Base-by-base conservation (phyloP, 345 rosid species). In the Dimocarpus longan region DNA sequence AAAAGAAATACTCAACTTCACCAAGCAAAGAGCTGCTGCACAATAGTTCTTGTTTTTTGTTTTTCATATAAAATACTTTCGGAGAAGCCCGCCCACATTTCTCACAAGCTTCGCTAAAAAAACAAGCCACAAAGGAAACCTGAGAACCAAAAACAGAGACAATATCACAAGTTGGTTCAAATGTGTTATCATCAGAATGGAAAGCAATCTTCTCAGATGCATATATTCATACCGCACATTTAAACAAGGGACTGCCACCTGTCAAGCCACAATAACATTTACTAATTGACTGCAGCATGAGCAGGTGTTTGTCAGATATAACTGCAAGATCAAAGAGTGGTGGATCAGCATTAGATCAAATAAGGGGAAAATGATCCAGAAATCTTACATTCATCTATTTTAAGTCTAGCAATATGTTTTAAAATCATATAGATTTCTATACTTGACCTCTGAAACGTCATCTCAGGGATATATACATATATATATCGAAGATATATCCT, bases 211-310 rank as follows among this genome's bases (percentile, higher is more conserved):
- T 40, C 32, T 8, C n/a, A 7, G 52, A 37, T 37, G 24, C 1
- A 39, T 62, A 59, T 59, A 11, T 46, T 67, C 89, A 72, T 88
- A 91, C 93, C 93, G 76, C 87, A 87, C 81, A 82, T 78, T 78
- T 72, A 83, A 85, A 90, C 85, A 86, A 78, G 83, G 84, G 76
- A 85, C 76, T 78, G 80, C 90, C 90, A 88, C 93, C 92, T 76
- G 83, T 84, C 92, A 90, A 82, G 88, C 93, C 85, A 81, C 95
- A 84, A 74, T 68, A 50, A 65, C 68, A 81, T 81, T 60, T 85
- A 86, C 78, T 78, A 70, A 81, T 80, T 77, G 85, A 85, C 80
- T 80, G 88, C 88, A 86, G 91, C 91, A 83, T 79, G 93, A 90
- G 71, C 90, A 86, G 92, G 88, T 15, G 80, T 86, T 88, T 76